phyloP scores from a whole-genome alignment of 352 stramenopile genomes.

The Globisporangium polare region DNA sequence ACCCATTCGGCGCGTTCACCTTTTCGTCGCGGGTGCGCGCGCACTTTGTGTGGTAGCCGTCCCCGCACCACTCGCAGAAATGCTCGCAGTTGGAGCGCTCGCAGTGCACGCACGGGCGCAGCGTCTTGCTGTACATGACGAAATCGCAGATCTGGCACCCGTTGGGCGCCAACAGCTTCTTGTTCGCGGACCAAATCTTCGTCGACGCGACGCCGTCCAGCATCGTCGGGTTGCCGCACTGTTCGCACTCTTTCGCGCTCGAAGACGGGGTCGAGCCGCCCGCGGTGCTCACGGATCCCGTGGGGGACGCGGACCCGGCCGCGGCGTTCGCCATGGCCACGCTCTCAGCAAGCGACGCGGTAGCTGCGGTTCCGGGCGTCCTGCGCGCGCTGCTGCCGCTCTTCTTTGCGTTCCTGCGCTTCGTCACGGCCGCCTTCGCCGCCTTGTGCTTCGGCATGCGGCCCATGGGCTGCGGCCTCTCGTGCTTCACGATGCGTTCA shows the following conservation, averaged over 20 bases:
- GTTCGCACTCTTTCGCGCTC: conserved; percentile 43
- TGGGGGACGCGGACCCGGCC: neutral
- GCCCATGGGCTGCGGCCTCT: conserved; percentile 10
- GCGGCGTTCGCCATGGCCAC: conserved; percentile 14
- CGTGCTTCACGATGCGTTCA: neutral
- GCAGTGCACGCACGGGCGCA: conserved; percentile 67
- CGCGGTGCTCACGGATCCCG: conserved; percentile 14
- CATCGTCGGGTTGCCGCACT: conserved; percentile 33
- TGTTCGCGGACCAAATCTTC: conserved; percentile 34
- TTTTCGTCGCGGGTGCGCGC: conserved; percentile 48
- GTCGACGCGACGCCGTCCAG: conserved; percentile 32
- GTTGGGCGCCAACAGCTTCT: conserved; percentile 44
- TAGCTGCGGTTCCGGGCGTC: conserved; percentile 16
- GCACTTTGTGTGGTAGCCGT: conserved; percentile 76
- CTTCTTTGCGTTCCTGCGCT: conserved; percentile 20
- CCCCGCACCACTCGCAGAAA: conserved; percentile 85
- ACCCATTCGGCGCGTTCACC: conserved; percentile 46
- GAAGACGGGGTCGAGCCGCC: conserved; percentile 19
- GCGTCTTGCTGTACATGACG: conserved; percentile 61
- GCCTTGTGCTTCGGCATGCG: conserved; percentile 20
- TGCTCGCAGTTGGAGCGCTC: conserved; percentile 55
- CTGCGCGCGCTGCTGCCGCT: conserved; percentile 20
- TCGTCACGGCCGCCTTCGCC: conserved; percentile 16
- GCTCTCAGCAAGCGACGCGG: conserved; percentile 5
- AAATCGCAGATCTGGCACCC: conserved; percentile 84